Percentiles rank a stretch among this genome's conserved stretches.
These are phyloP conservation scores for Epichloe gansuensis DNA, from an alignment of 2,329 filamentous ascomycete species.

Conservation along the genomic window DNA sequence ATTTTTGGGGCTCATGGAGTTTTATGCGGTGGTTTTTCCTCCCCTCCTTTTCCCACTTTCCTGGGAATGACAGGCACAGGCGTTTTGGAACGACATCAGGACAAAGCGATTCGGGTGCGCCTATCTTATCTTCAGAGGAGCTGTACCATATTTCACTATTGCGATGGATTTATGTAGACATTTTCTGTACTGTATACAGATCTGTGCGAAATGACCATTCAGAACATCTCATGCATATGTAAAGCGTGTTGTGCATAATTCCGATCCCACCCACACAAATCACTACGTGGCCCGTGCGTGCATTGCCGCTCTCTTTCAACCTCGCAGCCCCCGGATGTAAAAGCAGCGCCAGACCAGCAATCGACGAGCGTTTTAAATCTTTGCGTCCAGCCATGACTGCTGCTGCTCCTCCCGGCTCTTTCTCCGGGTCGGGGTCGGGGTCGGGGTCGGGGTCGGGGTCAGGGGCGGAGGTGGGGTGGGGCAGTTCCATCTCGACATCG, in stretches of 20 bases:
- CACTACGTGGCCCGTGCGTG: not conserved
- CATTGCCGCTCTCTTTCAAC: slow-evolving; percentile 1
- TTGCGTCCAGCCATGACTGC: not conserved
- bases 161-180: too few species aligned
- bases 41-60: too few species aligned
- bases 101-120: too few species aligned
- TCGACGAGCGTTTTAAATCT: not conserved
- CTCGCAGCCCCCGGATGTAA: not conserved
- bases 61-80: too few species aligned
- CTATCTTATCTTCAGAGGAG: too few species aligned
- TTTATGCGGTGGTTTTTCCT: too few species aligned
- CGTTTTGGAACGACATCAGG: too few species aligned
- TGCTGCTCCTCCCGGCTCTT: slow-evolving; percentile 1
- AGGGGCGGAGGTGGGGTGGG: not conserved
- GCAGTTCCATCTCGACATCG: slow-evolving; percentile 6
- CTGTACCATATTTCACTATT: too few species aligned
- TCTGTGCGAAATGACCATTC: too few species aligned
- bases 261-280: not conserved
- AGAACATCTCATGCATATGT: not conserved
- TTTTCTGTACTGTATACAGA: too few species aligned
- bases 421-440: not conserved
- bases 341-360: slow-evolving; percentile 4
- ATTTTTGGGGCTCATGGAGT: too few species aligned
- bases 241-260: not conserved
- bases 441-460: too few species aligned